Percentiles rank a stretch among this genome's conserved stretches.
phyloP scores from a whole-genome alignment of 1,284 basidiomycete genomes.

The Polyporus tsugae region DNA sequence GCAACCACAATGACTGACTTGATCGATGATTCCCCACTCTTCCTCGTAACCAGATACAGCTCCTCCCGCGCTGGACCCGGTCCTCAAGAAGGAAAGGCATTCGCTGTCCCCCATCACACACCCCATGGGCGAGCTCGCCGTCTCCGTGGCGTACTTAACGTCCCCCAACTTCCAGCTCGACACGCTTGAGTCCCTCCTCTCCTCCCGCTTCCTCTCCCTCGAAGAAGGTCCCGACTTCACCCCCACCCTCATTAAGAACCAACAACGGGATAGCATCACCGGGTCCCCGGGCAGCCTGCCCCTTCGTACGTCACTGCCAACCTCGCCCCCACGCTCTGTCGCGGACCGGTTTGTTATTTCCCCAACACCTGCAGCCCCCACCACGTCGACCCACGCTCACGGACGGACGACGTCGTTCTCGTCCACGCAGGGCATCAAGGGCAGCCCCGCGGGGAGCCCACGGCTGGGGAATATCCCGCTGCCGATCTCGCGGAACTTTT shows the following conservation, averaged over 20 bases:
- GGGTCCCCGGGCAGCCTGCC: conserved; percentile 55
- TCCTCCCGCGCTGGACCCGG: conserved; percentile 49
- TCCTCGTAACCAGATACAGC: conserved; percentile 44
- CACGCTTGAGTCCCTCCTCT: conserved; percentile 75
- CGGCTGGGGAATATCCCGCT: conserved; percentile 41
- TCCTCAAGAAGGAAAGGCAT: conserved; percentile 60
- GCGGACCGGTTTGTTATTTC: conserved; percentile 67
- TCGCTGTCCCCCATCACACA: conserved; percentile 71
- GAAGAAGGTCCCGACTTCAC: conserved; percentile 65
- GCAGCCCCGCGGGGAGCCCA: conserved; percentile 45
- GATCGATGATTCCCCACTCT: conserved; percentile 6
- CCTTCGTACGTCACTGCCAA: conserved; percentile 51
- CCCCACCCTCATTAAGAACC: conserved; percentile 65
- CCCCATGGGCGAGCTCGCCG: conserved; percentile 67
- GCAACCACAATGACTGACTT: conserved; percentile 34
- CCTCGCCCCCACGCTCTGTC: conserved; percentile 53
- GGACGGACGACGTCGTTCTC: conserved; percentile 48
- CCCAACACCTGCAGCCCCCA: conserved; percentile 46
- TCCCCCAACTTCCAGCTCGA: conserved; percentile 75
- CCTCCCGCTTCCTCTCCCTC: conserved; percentile 74
- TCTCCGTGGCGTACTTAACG: conserved; percentile 70
- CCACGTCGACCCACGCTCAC: conserved; percentile 22
- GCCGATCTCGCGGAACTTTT: conserved; percentile 42
- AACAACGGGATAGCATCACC: conserved; percentile 58
- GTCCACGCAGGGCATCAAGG: conserved; percentile 28